A percentile compares a stretch with the other conserved stretches of the same genome.
Conservation (phyloP, 1,284 basidiomycete genomes). For the Austroboletus rostrupii region DNA sequence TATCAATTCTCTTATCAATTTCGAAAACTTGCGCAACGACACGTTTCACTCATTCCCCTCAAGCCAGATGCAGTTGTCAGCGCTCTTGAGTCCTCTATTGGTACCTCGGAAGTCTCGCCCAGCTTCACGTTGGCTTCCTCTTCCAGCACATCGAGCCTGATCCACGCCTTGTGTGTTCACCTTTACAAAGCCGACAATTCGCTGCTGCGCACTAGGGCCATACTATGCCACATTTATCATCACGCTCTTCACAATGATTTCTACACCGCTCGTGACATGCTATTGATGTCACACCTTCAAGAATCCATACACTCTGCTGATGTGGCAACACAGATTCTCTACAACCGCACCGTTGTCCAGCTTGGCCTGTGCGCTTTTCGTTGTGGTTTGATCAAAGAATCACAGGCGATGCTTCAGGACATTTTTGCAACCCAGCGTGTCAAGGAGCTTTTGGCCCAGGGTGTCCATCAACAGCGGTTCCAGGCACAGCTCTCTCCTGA, state of each 20-base stretch:
- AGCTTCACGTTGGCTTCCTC: slow-evolving; percentile 54
- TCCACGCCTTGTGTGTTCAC: slow-evolving; percentile 87
- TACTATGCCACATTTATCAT: slow-evolving; percentile 97
- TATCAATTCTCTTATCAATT: no score
- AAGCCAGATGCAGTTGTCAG: slow-evolving; percentile 92
- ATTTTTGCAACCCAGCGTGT: slow-evolving; percentile 95
- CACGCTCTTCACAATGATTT: slow-evolving; percentile 96
- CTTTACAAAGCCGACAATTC: slow-evolving; percentile 92
- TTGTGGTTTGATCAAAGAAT: slow-evolving; percentile 90
- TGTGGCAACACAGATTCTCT: slow-evolving; percentile 95
- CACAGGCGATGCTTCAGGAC: slow-evolving; percentile 89
- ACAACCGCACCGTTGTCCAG: slow-evolving; percentile 97
- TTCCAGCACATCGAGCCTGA: slow-evolving; percentile 65
- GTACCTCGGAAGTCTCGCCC: slow-evolving; percentile 54
- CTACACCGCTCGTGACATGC: slow-evolving; percentile 95
- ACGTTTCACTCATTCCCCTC: slow-evolving; percentile 10
- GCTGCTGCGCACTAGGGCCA: slow-evolving; percentile 90
- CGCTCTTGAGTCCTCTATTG: slow-evolving; percentile 77
- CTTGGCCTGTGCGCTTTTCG: slow-evolving; percentile 97
- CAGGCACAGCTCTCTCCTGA: slow-evolving; percentile 79
- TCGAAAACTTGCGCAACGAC: not conserved
- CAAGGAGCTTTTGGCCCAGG: slow-evolving; percentile 96
- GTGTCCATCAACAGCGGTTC: slow-evolving; percentile 91
- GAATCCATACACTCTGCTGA: slow-evolving; percentile 95
- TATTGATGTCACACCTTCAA: slow-evolving; percentile 98